These are phyloP conservation scores for Populus nigra DNA, from an alignment of 345 rosid species.

Conservation along the genomic window DNA sequence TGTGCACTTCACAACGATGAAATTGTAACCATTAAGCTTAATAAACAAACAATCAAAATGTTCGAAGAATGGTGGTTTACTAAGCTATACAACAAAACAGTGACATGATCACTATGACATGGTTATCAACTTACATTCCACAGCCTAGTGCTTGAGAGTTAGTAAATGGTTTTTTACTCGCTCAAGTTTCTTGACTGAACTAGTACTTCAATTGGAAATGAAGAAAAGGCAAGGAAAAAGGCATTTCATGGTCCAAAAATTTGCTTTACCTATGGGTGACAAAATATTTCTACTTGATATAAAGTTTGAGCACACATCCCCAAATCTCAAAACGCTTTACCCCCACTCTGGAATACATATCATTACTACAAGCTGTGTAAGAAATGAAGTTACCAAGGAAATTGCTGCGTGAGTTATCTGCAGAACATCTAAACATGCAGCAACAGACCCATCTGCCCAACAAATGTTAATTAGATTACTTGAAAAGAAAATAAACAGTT, in stretches of 20 bases:
- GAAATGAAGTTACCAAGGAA: constrained; percentile 62
- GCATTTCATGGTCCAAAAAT: not conserved
- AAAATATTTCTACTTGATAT: not conserved
- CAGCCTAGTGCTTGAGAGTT: not conserved
- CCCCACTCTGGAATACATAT: not conserved
- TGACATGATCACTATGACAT: not conserved
- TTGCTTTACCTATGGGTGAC: not conserved
- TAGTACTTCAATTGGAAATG: not conserved
- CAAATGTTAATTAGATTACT: constrained; percentile 5
- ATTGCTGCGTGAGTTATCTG: constrained; percentile 98
- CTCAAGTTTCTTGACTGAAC: not conserved
- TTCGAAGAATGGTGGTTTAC: not conserved
- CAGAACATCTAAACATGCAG: constrained; percentile 83
- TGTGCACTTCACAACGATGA: not conserved
- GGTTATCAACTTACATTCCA: not conserved
- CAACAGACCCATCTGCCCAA: constrained; percentile 69
- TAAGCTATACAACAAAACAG: not conserved
- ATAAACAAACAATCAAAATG: not conserved
- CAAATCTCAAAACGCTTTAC: not conserved
- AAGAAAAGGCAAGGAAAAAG: not conserved
- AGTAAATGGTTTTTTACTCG: not conserved
- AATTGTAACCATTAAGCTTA: not conserved
- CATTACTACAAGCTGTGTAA: not conserved
- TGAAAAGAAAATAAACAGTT: not conserved
- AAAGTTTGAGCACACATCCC: not conserved